Conservation (phyloP, 2,329 filamentous ascomycete species). For the Amphichorda felina region DNA sequence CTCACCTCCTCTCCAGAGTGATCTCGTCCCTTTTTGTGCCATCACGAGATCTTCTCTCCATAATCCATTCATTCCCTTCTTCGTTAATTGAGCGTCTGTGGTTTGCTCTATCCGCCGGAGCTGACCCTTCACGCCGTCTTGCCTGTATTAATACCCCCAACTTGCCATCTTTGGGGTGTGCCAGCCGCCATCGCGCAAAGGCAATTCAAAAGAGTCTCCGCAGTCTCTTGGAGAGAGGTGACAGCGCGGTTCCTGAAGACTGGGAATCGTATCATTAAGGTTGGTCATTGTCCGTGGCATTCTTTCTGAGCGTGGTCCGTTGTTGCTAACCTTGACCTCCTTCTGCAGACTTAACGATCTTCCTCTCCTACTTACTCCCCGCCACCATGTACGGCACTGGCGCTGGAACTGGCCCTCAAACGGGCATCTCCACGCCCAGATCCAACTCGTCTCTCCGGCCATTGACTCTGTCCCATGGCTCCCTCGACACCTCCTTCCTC, state of each 20-base stretch:
- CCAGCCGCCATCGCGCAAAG: constrained; percentile 3
- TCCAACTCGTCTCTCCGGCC: constrained; percentile 88
- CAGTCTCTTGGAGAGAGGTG: not conserved
- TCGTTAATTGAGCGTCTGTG: not conserved
- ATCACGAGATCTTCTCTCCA: constrained; percentile 5
- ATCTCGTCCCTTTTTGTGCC: constrained; percentile 4
- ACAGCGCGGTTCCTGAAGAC: not conserved
- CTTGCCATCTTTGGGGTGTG: constrained; percentile 2
- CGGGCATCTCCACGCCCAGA: constrained; percentile 92
- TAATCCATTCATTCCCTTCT: constrained; percentile 1
- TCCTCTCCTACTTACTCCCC: constrained; percentile 19
- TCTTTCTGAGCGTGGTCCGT: too few relatives aligned
- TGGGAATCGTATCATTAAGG: not conserved
- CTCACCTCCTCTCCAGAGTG: constrained; percentile 3
- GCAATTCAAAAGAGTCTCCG: not conserved
- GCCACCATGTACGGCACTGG: constrained; percentile 77
- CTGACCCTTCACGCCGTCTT: constrained; percentile 1
- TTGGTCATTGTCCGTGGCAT: too few relatives aligned
- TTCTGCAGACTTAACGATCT: constrained; percentile 12
- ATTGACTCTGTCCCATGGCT: constrained; percentile 82
- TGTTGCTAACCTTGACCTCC: not conserved
- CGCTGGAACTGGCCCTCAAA: constrained; percentile 72
- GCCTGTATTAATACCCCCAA: constrained; percentile 5
- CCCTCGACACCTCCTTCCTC: constrained; percentile 91
- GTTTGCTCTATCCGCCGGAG: not conserved